A percentile compares a stretch with the other conserved stretches of the same genome.
Evolutionary conservation across 2,329 filamentous ascomycete genomes (phyloP).

Genomic region (Aureobasidium sp.): DNA sequence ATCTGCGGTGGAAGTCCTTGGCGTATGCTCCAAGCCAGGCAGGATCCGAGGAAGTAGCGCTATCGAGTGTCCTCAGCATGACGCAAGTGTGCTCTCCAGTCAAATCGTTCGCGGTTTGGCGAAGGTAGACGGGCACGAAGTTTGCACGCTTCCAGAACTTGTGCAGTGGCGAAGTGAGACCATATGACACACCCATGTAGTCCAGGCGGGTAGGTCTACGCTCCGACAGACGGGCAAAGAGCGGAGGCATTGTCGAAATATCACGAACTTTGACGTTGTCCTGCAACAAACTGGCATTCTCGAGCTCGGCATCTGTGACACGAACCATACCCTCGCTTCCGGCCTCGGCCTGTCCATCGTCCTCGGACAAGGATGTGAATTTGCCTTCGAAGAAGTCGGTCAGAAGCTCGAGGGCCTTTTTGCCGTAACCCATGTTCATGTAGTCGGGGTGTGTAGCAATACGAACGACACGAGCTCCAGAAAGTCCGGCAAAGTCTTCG

Average conservation of each 20-base stretch:
- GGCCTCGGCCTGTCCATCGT: slow-evolving; percentile 41
- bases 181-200: slow-evolving; percentile 93
- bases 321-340: slow-evolving; percentile 57
- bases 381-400: slow-evolving; percentile 93
- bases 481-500: slow-evolving; percentile 88
- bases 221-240: slow-evolving; percentile 84
- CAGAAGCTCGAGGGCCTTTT: slow-evolving; percentile 77
- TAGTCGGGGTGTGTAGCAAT: slow-evolving; percentile 98
- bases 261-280: slow-evolving; percentile 89
- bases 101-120: slow-evolving; percentile 91
- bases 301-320: slow-evolving; percentile 75
- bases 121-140: slow-evolving; percentile 85
- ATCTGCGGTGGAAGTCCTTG: slow-evolving; percentile 90
- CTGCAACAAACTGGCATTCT: slow-evolving; percentile 66
- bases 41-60: slow-evolving; percentile 55
- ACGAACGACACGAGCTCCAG: slow-evolving; percentile 82
- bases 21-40: slow-evolving; percentile 88
- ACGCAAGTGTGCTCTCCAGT: slow-evolving; percentile 97
- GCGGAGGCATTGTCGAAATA: slow-evolving; percentile 82
- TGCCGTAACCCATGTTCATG: slow-evolving; percentile 85
- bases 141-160: slow-evolving; percentile 91
- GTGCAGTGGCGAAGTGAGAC: slow-evolving; percentile 77
- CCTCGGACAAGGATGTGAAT: slow-evolving; percentile 76
- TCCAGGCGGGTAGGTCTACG: slow-evolving; percentile 73
- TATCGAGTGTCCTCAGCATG: slow-evolving; percentile 75